These are phyloP conservation scores for Fragilaria radians DNA, from an alignment of 108 stramenopile genomes.

Conservation along the genomic window DNA sequence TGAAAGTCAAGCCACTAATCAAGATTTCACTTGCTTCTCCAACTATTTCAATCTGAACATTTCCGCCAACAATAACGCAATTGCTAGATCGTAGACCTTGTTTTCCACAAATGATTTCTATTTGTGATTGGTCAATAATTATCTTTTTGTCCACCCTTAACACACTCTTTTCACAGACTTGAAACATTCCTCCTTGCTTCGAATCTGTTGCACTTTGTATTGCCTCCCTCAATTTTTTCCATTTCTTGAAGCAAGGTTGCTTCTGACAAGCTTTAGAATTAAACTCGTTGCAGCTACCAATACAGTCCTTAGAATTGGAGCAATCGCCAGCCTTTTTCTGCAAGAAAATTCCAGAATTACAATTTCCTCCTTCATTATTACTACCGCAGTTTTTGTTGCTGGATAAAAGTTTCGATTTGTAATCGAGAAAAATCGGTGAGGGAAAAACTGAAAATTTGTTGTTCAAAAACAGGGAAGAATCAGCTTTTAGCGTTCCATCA, in stretches of 20 bases:
- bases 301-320: background rate
- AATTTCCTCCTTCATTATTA: background rate
- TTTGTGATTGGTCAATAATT: background rate
- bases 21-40: background rate
- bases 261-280: background rate
- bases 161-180: background rate
- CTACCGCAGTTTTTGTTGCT: slow-evolving; percentile 1
- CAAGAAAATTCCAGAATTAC: slow-evolving; percentile 1
- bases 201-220: background rate
- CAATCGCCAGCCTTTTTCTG: background rate
- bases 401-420: background rate
- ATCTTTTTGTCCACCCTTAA: background rate
- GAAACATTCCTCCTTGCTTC: background rate
- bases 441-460: background rate
- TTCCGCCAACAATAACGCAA: background rate
- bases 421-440: background rate
- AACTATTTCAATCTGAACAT: background rate
- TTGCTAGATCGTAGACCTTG: background rate
- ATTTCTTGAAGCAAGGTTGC: background rate
- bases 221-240: background rate
- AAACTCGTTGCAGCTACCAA: slow-evolving; percentile 1
- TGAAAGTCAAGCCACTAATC: background rate
- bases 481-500: background rate
- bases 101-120: background rate
- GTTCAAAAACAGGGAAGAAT: background rate